Evolutionary conservation across 495 filamentous ascomycete species (phyloP).

Genomic region (Neurospora hispaniola): DNA sequence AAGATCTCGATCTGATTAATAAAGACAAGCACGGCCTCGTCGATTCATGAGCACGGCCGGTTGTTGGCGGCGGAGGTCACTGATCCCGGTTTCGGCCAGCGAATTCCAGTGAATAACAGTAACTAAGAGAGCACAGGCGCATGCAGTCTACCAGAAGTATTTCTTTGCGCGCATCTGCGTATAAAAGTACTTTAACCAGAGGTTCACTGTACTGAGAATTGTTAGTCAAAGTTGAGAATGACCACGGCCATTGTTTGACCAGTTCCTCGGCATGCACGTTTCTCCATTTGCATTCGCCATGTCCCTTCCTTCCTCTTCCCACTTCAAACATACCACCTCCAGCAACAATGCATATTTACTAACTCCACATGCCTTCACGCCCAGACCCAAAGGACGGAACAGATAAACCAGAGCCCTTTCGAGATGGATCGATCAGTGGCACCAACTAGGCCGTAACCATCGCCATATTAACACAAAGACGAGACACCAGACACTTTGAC

Average conservation of each 20-base stretch:
- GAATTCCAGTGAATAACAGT: background rate
- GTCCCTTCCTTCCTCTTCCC: background rate
- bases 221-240: background rate
- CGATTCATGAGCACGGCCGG: background rate
- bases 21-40: background rate
- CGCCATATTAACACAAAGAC: background rate
- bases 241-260: background rate
- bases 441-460: background rate
- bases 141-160: background rate
- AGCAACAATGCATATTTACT: background rate
- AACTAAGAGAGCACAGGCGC: background rate
- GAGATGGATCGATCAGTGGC: background rate
- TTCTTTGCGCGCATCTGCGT: fast-evolving
- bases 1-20: background rate
- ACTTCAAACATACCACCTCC: background rate
- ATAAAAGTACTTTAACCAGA: background rate
- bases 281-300: background rate
- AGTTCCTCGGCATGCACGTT: background rate
- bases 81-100: background rate
- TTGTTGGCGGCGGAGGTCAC: background rate
- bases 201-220: background rate
- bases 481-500: background rate
- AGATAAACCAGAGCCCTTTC: background rate
- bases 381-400: no score
- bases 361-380: no score